Percentiles rank a stretch among this genome's conserved stretches.
These are phyloP conservation scores for Tolypocladium amazonense DNA, from an alignment of 2,329 filamentous ascomycete genomes.

Conservation along the genomic window DNA sequence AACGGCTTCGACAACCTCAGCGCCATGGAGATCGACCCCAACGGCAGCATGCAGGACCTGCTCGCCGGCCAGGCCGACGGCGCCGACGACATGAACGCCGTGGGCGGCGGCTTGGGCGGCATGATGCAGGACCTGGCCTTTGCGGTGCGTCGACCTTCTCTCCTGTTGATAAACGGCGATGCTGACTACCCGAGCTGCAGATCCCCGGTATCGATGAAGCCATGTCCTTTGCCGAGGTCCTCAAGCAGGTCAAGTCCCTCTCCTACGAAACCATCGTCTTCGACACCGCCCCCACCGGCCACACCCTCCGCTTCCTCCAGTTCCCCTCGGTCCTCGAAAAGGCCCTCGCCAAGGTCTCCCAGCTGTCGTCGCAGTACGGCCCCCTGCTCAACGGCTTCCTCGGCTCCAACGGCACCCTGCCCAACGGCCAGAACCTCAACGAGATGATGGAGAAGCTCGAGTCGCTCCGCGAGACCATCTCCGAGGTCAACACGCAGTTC, in stretches of 20 bases:
- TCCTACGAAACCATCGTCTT: conserved; percentile 99
- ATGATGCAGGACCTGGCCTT: conserved; percentile 99
- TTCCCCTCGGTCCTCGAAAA: conserved; percentile 98
- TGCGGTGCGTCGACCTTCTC: conserved; percentile 53
- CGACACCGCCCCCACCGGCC: conserved; percentile 94
- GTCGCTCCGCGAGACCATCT: conserved; percentile 81
- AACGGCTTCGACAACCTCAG: conserved; percentile 89
- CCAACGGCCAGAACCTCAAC: conserved; percentile 84
- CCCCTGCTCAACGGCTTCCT: conserved; percentile 92
- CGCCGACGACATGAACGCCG: conserved; percentile 53
- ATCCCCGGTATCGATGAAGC: conserved; percentile 98
- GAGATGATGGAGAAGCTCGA: conserved; percentile 95
- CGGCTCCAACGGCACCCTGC: conserved; percentile 62
- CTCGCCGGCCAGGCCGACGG: conserved; percentile 69
- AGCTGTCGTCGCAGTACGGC: conserved; percentile 88
- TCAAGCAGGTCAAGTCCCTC: conserved; percentile 98
- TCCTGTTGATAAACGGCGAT: too few relatives aligned
- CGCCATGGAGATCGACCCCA: conserved; percentile 98
- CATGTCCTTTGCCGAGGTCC: conserved; percentile 98
- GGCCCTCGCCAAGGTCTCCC: conserved; percentile 91
- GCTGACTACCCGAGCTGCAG: too few relatives aligned
- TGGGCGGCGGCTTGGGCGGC: conserved; percentile 67
- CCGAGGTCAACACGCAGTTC: conserved; percentile 95
- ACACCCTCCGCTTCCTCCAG: conserved; percentile 96
- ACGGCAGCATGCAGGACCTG: conserved; percentile 93